Evolutionary conservation across 2,329 filamentous ascomycete species (phyloP).

Genomic region (Aspergillus carbonarius): DNA sequence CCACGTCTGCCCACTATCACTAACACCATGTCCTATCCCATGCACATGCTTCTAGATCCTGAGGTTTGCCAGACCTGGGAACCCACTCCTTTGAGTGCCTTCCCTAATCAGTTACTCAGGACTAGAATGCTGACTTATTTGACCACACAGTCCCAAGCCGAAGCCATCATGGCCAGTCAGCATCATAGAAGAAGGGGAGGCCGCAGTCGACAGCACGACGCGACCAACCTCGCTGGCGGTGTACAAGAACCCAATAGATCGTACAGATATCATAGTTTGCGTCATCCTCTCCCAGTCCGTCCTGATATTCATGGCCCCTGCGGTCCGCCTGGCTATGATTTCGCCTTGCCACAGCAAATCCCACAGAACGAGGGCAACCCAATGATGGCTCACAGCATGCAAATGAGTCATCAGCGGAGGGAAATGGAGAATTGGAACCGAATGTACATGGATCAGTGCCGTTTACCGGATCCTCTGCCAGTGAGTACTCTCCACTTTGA

Average conservation of each 20-base stretch:
- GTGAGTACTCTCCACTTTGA: not conserved
- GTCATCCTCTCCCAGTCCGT: not conserved
- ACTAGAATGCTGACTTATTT: not conserved
- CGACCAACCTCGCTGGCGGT: not conserved
- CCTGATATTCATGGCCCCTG: not conserved
- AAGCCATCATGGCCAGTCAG: not conserved
- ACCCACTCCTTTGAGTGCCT: not conserved
- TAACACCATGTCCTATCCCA: not conserved
- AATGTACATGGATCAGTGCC: constrained; percentile 15
- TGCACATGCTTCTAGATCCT: not conserved
- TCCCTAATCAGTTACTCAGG: not conserved
- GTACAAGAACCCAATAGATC: too few species aligned
- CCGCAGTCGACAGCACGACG: not conserved
- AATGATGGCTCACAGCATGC: not conserved
- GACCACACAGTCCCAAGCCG: not conserved
- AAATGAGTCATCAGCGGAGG: not conserved
- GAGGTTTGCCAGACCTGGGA: not conserved
- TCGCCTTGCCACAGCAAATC: not conserved
- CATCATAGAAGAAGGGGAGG: not conserved
- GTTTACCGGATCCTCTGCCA: constrained; percentile 12
- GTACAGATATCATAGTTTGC: too few species aligned
- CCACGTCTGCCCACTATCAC: not conserved
- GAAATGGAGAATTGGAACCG: constrained; percentile 4
- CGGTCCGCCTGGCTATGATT: not conserved
- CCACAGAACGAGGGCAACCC: not conserved